These are phyloP conservation scores for Ceratobasidium sp. DNA, from an alignment of 1,284 basidiomycete species.

Conservation along the genomic window DNA sequence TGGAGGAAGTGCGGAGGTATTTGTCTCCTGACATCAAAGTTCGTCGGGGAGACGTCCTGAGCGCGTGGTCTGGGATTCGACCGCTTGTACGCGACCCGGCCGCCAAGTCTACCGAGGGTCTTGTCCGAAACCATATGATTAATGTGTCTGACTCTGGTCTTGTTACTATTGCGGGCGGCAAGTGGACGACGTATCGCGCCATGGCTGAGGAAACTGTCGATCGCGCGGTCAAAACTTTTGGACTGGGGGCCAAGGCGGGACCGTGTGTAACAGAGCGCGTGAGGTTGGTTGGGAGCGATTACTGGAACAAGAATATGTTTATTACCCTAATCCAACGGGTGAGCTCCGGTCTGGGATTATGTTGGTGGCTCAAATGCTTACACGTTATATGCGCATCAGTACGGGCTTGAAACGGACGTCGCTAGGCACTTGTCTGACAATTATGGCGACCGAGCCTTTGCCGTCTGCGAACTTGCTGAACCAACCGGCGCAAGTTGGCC, in stretches of 20 bases:
- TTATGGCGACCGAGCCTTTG: slow-evolving; percentile 97
- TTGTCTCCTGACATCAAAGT: slow-evolving; percentile 94
- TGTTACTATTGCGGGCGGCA: slow-evolving; percentile 95
- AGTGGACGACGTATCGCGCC: slow-evolving; percentile 97
- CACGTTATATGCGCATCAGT: slow-evolving; percentile 58
- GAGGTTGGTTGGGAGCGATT: slow-evolving; percentile 91
- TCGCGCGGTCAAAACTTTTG: slow-evolving; percentile 83
- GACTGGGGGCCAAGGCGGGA: slow-evolving; percentile 66
- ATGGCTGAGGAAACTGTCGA: slow-evolving; percentile 98
- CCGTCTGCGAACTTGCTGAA: slow-evolving; percentile 84
- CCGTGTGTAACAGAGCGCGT: slow-evolving; percentile 84
- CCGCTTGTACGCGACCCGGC: slow-evolving; percentile 89
- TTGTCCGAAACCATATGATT: slow-evolving; percentile 96
- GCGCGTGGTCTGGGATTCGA: slow-evolving; percentile 92
- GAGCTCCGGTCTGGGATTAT: slow-evolving; percentile 50
- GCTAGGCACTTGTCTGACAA: slow-evolving; percentile 93
- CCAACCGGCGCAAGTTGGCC: slow-evolving; percentile 87
- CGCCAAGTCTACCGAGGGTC: slow-evolving; percentile 83
- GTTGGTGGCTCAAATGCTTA: background rate
- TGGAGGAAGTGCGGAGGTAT: slow-evolving; percentile 92
- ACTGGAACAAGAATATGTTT: slow-evolving; percentile 97
- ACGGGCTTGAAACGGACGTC: slow-evolving; percentile 90
- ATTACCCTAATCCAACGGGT: slow-evolving; percentile 94
- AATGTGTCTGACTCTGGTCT: slow-evolving; percentile 84
- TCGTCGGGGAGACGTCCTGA: slow-evolving; percentile 94